These are phyloP conservation scores for Hymenoscyphus occultus DNA, from an alignment of 2,329 filamentous ascomycete genomes.

Conservation along the genomic window DNA sequence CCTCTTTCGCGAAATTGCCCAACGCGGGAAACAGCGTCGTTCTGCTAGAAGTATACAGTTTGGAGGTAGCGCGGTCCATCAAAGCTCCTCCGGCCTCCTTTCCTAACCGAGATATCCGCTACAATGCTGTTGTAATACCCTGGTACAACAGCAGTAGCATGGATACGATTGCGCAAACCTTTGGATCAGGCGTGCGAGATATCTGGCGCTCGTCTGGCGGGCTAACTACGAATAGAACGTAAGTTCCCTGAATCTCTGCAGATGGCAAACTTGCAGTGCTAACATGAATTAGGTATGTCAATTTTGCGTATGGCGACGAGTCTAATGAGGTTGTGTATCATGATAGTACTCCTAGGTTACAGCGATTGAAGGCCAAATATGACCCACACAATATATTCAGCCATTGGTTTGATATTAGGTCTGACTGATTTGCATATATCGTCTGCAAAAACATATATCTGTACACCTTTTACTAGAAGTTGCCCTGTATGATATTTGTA, in stretches of 20 bases:
- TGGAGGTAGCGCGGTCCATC: background rate
- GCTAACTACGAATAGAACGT: background rate
- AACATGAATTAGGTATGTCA: background rate
- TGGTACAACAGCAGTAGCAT: conserved; percentile 2
- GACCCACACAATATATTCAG: background rate
- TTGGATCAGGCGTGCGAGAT: background rate
- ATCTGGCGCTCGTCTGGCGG: conserved; percentile 3
- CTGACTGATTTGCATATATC: background rate
- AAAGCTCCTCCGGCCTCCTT: background rate
- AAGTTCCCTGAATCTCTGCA: background rate
- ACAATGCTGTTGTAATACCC: background rate
- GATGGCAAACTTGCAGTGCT: background rate
- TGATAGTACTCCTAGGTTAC: background rate
- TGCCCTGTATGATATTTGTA: no score
- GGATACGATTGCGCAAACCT: background rate
- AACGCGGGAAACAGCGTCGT: background rate
- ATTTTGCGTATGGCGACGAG: background rate
- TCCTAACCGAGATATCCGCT: background rate
- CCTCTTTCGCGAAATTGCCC: background rate
- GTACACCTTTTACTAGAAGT: no score
- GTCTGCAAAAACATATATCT: no score
- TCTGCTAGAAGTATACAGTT: background rate
- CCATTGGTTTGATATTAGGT: background rate
- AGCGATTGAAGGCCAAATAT: background rate
- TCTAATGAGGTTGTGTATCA: background rate